Evolutionary conservation across 192 early-diverging fungal species (phyloP).

Genomic region (Umbelopsis sp.): DNA sequence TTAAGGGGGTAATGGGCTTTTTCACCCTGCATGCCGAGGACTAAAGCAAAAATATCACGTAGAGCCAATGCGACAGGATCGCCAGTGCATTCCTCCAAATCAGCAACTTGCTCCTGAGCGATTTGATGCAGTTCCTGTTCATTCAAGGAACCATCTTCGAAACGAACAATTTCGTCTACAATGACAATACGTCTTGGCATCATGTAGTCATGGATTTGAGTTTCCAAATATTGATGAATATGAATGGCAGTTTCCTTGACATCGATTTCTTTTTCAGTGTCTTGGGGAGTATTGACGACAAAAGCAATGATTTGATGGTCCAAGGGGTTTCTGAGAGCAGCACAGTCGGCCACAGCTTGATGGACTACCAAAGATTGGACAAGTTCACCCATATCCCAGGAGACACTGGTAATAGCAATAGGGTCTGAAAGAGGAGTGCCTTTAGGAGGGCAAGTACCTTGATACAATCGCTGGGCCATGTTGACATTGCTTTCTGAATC

Average conservation of each 20-base stretch:
- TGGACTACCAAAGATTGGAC: slow-evolving; percentile 14
- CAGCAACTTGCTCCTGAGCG: slow-evolving; percentile 19
- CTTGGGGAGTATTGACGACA: slow-evolving; percentile 15
- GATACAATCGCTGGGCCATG: slow-evolving; percentile 32
- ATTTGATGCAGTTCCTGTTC: slow-evolving; percentile 21
- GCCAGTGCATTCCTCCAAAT: slow-evolving; percentile 13
- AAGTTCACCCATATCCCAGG: slow-evolving; percentile 26
- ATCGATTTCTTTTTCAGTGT: slow-evolving; percentile 5
- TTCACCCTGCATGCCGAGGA: slow-evolving; percentile 33
- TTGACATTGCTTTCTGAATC: slow-evolving; percentile 33
- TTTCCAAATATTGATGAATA: slow-evolving; percentile 19
- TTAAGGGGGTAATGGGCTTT: slow-evolving; percentile 23
- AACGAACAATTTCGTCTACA: slow-evolving; percentile 29
- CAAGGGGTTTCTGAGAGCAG: slow-evolving; percentile 23
- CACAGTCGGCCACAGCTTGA: slow-evolving; percentile 17
- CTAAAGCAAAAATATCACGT: slow-evolving; percentile 30
- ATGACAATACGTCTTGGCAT: slow-evolving; percentile 37
- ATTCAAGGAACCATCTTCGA: slow-evolving; percentile 27
- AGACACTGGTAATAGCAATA: slow-evolving; percentile 17
- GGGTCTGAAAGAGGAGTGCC: slow-evolving; percentile 28
- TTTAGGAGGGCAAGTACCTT: slow-evolving; percentile 33
- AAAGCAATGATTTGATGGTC: slow-evolving; percentile 24
- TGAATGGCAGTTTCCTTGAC: slow-evolving; percentile 16
- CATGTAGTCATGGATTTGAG: slow-evolving; percentile 36
- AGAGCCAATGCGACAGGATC: slow-evolving; percentile 26